Percentiles rank a stretch among this genome's conserved stretches.
phyloP scores from a whole-genome alignment of 2,329 filamentous ascomycete genomes.

The Mycosphaerella arachidis region DNA sequence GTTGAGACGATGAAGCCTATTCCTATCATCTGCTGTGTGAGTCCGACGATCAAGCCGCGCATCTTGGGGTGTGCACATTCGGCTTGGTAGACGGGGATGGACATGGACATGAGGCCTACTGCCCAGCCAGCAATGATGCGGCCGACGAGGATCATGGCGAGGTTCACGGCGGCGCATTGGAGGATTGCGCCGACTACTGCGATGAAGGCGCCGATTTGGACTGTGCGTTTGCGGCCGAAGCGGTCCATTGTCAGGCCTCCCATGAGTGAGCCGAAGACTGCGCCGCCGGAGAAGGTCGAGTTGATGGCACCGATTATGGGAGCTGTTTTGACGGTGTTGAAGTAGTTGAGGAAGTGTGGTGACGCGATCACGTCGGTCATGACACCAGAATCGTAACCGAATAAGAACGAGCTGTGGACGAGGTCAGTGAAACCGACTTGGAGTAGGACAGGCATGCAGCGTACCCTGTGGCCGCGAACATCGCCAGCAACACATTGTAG shows the following conservation, averaged over 20 bases:
- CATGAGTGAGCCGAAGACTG: slow-evolving; percentile 52
- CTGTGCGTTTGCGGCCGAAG: slow-evolving; percentile 56
- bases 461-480: slow-evolving; percentile 29
- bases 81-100: slow-evolving; percentile 60
- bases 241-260: slow-evolving; percentile 57
- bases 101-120: slow-evolving; percentile 55
- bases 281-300: slow-evolving; percentile 59
- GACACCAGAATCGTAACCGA: slow-evolving; percentile 46
- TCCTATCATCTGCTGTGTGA: slow-evolving; percentile 55
- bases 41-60: slow-evolving; percentile 54
- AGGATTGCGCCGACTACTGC: slow-evolving; percentile 56
- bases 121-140: slow-evolving; percentile 58
- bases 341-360: slow-evolving; percentile 54
- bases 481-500: slow-evolving; percentile 28
- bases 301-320: slow-evolving; percentile 59
- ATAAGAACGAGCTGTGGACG: slow-evolving; percentile 36
- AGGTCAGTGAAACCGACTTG: slow-evolving; percentile 6
- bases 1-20: slow-evolving; percentile 55
- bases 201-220: slow-evolving; percentile 56
- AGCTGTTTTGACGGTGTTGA: slow-evolving; percentile 48
- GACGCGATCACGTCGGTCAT: slow-evolving; percentile 53
- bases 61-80: slow-evolving; percentile 57
- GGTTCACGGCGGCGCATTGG: slow-evolving; percentile 53
- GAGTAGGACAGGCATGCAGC: neutral
- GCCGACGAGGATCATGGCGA: slow-evolving; percentile 55